Evolutionary conservation across 371 early-diverging fungal species (phyloP).

Genomic region (Dinochytrium kinnereticum): DNA sequence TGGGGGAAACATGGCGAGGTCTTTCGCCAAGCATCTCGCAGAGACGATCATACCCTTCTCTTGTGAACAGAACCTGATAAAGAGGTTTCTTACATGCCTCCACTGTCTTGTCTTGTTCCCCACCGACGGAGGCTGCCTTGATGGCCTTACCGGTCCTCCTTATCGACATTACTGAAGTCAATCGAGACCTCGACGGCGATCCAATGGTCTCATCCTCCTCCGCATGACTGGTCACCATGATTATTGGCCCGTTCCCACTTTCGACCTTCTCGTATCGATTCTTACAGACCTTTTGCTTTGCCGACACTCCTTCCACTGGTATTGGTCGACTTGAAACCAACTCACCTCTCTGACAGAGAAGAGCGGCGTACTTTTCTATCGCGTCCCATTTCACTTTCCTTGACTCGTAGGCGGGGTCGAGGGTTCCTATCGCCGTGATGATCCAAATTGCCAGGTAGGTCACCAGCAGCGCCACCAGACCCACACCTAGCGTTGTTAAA

Average conservation of each 20-base stretch:
- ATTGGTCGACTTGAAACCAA: neutral
- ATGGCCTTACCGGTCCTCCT: neutral
- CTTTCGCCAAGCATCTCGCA: neutral
- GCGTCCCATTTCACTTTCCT: constrained; percentile 10
- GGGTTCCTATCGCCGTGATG: neutral
- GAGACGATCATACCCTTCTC: neutral
- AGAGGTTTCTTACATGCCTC: neutral
- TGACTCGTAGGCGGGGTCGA: neutral
- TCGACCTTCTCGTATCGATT: neutral
- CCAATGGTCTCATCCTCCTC: neutral
- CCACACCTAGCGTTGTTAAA: neutral
- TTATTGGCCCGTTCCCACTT: neutral
- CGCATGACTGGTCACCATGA: neutral
- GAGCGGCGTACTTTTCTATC: neutral
- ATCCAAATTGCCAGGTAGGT: neutral
- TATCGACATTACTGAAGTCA: neutral
- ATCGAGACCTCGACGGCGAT: neutral
- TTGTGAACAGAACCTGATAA: constrained; percentile 5
- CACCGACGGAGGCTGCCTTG: neutral
- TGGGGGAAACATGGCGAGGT: neutral
- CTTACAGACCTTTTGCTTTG: neutral
- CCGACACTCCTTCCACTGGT: neutral
- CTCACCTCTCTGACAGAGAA: neutral
- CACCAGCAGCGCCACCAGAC: neutral
- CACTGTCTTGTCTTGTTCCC: no score